Base-by-base conservation (phyloP, 2,329 filamentous ascomycete species). In the Fusarium penzigii region DNA sequence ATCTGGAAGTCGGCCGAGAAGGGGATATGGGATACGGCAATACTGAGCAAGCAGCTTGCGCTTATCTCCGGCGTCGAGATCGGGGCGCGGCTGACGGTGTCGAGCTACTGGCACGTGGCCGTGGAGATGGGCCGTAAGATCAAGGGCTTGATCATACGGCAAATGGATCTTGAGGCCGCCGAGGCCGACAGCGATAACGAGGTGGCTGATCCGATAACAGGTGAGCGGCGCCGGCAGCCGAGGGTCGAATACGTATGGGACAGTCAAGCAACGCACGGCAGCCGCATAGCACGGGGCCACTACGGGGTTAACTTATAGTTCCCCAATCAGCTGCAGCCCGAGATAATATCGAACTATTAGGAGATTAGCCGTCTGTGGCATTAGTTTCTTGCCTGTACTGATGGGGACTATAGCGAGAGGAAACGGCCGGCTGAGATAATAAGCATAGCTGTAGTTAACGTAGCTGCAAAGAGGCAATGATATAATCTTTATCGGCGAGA, bases 231-330 rank as follows among this genome's bases (percentile, higher is more conserved):
- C 20, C 5, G 32, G 48, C 44, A 40, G 44, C 17, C 20, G 49
- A 20, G 32, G 42, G n/a, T 55, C 1, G 49, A 55, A 36, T 43
- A 55, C 39, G 32, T 55, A 42, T 55, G 46, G 49, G 53, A 55
- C 39, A 36, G 52, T 20, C 49, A 55, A 43, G 17, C 39, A 16
- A 55, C 42, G 17, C 49, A 55, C 38, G 41, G 49, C 46, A 55
- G 29, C 12, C 25, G 16, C 6, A 47, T 50, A 3, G 53, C 53
- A 6, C 36, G 41, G 3, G 13, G 36, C 6, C 34, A 48, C 49
- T 55, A 55, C 29, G 53, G 45, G 4, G 42, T 45, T 8, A 12
- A 45, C 12, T 9, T 38, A 7, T 12, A 9, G 5, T 38, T 43
- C 10, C 41, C 20, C 6, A 29, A 14, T 12, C 20, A 14, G 13